These are phyloP conservation scores for Paracoccidioides lutzii DNA, from an alignment of 2,329 filamentous ascomycete species.

Conservation along the genomic window DNA sequence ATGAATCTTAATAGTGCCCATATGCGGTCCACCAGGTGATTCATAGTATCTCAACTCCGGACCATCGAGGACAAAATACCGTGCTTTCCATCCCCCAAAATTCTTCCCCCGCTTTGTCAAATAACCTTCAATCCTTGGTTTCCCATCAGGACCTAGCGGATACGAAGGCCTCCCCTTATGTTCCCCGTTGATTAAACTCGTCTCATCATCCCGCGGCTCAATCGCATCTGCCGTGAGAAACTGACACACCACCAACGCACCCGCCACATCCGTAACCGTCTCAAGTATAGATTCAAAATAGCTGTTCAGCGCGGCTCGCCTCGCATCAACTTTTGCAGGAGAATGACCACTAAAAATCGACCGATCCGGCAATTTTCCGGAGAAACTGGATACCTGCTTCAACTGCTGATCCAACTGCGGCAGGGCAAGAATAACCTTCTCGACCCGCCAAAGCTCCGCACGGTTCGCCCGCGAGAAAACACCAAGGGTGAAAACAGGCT, in stretches of 20 bases:
- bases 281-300: conserved; percentile 82
- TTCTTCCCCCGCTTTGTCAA: conserved; percentile 96
- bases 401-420: conserved; percentile 70
- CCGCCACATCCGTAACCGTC: conserved; percentile 62
- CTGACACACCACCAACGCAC: conserved; percentile 69
- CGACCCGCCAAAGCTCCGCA: conserved; percentile 79
- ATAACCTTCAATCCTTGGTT: conserved; percentile 71
- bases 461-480: conserved; percentile 59
- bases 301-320: conserved; percentile 63
- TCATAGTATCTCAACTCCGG: conserved; percentile 81
- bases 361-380: conserved; percentile 61
- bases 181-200: conserved; percentile 33
- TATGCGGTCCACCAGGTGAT: conserved; percentile 72
- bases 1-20: conserved; percentile 85
- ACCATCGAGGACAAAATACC: conserved; percentile 57
- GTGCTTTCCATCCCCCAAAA: conserved; percentile 95
- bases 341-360: conserved; percentile 83
- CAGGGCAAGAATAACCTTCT: conserved; percentile 77
- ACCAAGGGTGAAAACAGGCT: conserved; percentile 85
- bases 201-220: conserved; percentile 41
- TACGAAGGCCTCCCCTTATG: conserved; percentile 22
- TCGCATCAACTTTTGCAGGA: conserved; percentile 81
- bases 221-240: conserved; percentile 64
- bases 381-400: conserved; percentile 56
- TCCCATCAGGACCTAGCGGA: conserved; percentile 46